A percentile compares a stretch with the other conserved stretches of the same genome.
phyloP scores from a whole-genome alignment of 2,329 filamentous ascomycete genomes.

The Zymoseptoria tritici region DNA sequence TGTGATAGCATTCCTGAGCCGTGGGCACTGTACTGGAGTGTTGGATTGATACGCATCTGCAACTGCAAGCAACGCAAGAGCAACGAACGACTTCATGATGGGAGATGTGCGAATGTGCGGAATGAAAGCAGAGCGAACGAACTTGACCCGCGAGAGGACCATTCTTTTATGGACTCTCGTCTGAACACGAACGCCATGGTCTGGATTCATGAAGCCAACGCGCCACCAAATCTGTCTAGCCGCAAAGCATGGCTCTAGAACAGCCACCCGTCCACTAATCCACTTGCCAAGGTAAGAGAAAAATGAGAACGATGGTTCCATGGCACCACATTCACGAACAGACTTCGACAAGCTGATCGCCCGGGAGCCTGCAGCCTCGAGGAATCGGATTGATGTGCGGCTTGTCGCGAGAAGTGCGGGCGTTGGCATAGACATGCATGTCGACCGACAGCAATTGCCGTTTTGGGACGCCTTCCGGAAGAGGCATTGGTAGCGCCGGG shows the following conservation, averaged over 20 bases:
- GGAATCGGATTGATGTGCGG: no score
- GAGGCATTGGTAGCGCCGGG: no score
- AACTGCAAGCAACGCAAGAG: background rate
- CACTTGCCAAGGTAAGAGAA: background rate
- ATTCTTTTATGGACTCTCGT: background rate
- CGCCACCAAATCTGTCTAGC: background rate
- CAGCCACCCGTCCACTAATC: background rate
- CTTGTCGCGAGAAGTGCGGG: no score
- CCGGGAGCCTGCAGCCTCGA: no score
- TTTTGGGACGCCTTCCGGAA: no score
- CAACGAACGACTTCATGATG: background rate
- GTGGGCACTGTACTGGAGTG: background rate
- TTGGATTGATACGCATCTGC: background rate
- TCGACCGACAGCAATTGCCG: no score
- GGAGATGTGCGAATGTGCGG: no score
- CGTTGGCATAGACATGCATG: no score
- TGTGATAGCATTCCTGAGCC: background rate
- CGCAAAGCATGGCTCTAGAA: background rate
- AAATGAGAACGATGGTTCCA: background rate
- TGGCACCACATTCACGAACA: background rate
- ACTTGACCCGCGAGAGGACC: no score
- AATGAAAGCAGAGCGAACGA: no score
- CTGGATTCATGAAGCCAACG: background rate
- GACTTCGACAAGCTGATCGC: background rate
- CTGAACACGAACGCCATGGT: background rate